phyloP scores from a whole-genome alignment of 164 flowering plant species.

The Kingdonia uniflora region DNA sequence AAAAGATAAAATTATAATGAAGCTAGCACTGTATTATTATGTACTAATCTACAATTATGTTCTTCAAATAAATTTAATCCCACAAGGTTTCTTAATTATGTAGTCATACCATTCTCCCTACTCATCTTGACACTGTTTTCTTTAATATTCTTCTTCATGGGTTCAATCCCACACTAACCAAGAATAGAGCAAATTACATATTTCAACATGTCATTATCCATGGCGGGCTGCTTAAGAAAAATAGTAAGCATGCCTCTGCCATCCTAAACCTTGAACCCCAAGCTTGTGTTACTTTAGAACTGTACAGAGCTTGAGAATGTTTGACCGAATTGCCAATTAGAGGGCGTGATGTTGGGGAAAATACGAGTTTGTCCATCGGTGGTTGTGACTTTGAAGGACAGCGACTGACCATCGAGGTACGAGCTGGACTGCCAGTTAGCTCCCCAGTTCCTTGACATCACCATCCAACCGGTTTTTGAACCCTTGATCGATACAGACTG shows the following conservation, averaged over 20 bases:
- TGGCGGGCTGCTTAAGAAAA: slow-evolving; percentile 26
- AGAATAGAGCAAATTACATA: not conserved
- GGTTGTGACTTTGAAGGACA: slow-evolving; percentile 73
- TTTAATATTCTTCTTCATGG: slow-evolving; percentile 8
- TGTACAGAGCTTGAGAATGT: slow-evolving; percentile 53
- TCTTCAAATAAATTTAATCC: slow-evolving; percentile 7
- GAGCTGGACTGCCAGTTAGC: slow-evolving; percentile 86
- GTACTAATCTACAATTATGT: slow-evolving; percentile 10
- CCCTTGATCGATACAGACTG: slow-evolving; percentile 60
- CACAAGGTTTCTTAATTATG: not conserved
- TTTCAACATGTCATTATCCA: too few relatives aligned
- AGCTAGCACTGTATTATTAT: not conserved
- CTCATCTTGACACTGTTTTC: not conserved
- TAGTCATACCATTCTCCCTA: slow-evolving; percentile 2
- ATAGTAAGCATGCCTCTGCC: slow-evolving; percentile 54
- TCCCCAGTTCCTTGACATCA: slow-evolving; percentile 95
- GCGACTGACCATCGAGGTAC: slow-evolving; percentile 63
- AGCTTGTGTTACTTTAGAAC: slow-evolving; percentile 27
- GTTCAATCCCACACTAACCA: slow-evolving; percentile 8
- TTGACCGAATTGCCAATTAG: slow-evolving; percentile 78
- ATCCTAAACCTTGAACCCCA: slow-evolving; percentile 10
- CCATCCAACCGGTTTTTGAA: slow-evolving; percentile 47
- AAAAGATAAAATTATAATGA: slow-evolving; percentile 3
- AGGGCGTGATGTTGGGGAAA: slow-evolving; percentile 42
- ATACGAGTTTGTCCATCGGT: slow-evolving; percentile 51